Evolutionary conservation across 768 basidiomycete genomes (phyloP).

Genomic region (Auricularia auricula-judae): DNA sequence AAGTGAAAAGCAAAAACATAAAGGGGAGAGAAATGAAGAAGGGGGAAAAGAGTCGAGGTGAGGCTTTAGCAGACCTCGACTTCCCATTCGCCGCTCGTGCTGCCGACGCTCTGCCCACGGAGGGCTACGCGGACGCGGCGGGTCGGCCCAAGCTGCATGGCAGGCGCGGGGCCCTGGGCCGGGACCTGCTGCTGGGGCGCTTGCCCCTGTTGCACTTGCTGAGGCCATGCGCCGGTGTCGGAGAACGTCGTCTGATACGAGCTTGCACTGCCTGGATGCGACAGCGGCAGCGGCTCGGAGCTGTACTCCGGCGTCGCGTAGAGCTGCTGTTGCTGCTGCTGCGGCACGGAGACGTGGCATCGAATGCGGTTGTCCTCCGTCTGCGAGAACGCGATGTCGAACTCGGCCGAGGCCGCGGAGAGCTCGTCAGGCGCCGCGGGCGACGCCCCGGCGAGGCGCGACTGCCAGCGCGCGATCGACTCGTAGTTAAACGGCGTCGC

Average conservation of each 20-base stretch:
- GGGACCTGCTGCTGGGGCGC: not conserved
- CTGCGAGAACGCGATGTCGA: not conserved
- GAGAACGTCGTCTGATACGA: not conserved
- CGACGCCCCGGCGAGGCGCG: not conserved
- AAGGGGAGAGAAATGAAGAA: not conserved
- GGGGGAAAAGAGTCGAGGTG: too few species aligned
- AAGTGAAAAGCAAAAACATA: not conserved
- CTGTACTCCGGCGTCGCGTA: not conserved
- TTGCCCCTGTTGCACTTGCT: not conserved
- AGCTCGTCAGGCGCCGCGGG: not conserved
- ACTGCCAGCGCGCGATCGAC: not conserved
- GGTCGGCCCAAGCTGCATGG: slow-evolving; percentile 16
- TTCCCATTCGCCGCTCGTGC: slow-evolving; percentile 69
- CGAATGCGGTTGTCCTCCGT: not conserved
- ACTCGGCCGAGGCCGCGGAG: not conserved
- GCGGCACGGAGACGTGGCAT: not conserved
- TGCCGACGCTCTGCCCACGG: not conserved
- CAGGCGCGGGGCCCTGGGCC: not conserved
- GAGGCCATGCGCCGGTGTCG: not conserved
- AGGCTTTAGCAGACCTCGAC: slow-evolving; percentile 36
- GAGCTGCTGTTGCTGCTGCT: not conserved
- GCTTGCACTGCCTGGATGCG: not conserved
- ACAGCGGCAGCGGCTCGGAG: not conserved
- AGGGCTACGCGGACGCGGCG: slow-evolving; percentile 44
- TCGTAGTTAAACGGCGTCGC: slow-evolving; percentile 2